Conservation (phyloP, 176 grass and related monocot species). For the Oryza nivara region DNA sequence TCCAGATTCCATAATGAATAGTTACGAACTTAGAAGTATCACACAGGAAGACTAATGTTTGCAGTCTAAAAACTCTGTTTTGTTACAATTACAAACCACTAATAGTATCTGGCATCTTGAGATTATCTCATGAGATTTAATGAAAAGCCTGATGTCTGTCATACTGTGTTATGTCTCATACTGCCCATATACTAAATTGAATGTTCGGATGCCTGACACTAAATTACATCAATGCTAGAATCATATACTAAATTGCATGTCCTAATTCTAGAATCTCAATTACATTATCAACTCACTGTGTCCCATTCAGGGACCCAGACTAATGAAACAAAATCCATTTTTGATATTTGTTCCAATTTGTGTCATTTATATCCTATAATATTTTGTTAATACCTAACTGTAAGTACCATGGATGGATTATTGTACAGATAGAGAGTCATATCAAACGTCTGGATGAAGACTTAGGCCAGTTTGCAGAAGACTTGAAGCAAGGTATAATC, state of each 20-base stretch:
- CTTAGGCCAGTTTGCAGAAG: constrained; percentile 89
- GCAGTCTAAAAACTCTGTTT: not conserved
- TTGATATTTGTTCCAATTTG: not conserved
- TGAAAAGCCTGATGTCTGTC: not conserved
- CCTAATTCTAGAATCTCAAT: constrained; percentile 1
- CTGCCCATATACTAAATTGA: constrained; percentile 4
- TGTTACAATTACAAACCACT: constrained; percentile 4
- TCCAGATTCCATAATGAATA: not conserved
- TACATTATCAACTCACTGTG: not conserved
- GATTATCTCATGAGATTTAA: not conserved
- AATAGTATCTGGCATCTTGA: not conserved
- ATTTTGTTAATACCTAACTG: constrained; percentile 21
- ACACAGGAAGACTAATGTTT: not conserved
- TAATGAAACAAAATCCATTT: not conserved
- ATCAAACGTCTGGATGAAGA: constrained; percentile 94
- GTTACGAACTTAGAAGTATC: not conserved
- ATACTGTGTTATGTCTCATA: constrained; percentile 14
- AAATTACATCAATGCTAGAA: not conserved
- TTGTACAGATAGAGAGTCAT: constrained; percentile 93
- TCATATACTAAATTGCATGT: not conserved
- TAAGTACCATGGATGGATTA: constrained; percentile 19
- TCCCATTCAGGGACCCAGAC: not conserved
- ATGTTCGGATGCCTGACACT: constrained; percentile 6
- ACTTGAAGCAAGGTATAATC: constrained; percentile 88
- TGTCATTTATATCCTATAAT: not conserved